Percentiles rank a stretch among this genome's conserved stretches.
These are phyloP conservation scores for Xylaria sp. DNA, from an alignment of 2,329 filamentous ascomycete genomes.

Conservation along the genomic window DNA sequence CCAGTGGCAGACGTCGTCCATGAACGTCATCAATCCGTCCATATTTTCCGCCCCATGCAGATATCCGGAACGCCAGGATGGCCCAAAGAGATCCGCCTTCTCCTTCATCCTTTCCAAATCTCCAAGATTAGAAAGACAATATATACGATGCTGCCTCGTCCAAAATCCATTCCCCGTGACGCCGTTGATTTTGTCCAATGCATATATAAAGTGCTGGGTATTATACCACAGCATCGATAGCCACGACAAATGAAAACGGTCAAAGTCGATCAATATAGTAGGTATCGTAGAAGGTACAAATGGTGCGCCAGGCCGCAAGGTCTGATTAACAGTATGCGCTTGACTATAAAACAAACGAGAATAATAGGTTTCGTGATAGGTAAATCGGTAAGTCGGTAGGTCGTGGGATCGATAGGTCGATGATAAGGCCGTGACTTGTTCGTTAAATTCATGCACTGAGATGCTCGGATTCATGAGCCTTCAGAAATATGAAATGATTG, in stretches of 20 bases:
- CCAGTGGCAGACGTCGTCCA: constrained; percentile 31
- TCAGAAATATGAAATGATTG: not conserved
- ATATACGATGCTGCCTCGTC: constrained; percentile 43
- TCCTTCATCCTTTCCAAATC: constrained; percentile 34
- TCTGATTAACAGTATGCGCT: not conserved
- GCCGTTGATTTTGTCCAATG: constrained; percentile 40
- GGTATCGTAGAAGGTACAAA: constrained; percentile 32
- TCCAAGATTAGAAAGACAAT: constrained; percentile 33
- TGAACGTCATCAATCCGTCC: constrained; percentile 31
- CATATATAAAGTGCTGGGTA: constrained; percentile 37
- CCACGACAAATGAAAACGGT: constrained; percentile 44
- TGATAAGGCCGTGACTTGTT: constrained; percentile 8
- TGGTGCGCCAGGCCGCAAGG: not conserved
- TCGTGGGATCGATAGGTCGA: not conserved
- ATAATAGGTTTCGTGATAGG: not conserved
- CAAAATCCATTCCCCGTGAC: constrained; percentile 36
- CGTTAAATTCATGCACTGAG: constrained; percentile 8
- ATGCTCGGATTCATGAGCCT: not conserved
- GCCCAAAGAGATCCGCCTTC: constrained; percentile 38
- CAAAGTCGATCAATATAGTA: constrained; percentile 32
- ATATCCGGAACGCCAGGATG: constrained; percentile 45
- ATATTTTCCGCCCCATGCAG: constrained; percentile 44
- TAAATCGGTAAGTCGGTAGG: constrained; percentile 6
- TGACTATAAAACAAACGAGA: constrained; percentile 32
- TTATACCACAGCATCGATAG: constrained; percentile 1